Percentiles rank a stretch among this genome's conserved stretches.
These are phyloP conservation scores for Carex sylvatica DNA, from an alignment of 202 grass and related monocot genomes.

Conservation along the genomic window DNA sequence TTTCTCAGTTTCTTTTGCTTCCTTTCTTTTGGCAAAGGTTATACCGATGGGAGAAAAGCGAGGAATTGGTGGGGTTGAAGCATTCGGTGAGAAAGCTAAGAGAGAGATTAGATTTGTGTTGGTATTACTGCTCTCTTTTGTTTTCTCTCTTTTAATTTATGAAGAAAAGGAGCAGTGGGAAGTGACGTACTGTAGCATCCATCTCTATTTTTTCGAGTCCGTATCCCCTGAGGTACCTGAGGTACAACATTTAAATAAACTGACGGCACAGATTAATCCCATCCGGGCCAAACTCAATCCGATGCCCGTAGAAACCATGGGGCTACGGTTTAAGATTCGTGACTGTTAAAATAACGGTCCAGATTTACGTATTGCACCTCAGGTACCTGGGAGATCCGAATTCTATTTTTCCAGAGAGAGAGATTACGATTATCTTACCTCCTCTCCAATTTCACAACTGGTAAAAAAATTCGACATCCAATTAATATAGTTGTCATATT, in stretches of 20 bases:
- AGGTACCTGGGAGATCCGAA: too few species aligned
- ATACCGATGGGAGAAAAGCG: background rate
- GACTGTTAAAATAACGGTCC: too few species aligned
- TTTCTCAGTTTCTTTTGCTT: background rate
- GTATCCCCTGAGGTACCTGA: too few species aligned
- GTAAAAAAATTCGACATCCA: background rate
- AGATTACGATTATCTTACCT: background rate
- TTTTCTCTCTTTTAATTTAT: background rate
- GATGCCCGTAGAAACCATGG: too few species aligned
- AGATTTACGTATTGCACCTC: too few species aligned
- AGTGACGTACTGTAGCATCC: background rate
- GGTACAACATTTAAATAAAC: too few species aligned
- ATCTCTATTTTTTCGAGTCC: background rate
- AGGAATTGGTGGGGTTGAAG: conserved; percentile 6
- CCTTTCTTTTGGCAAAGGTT: conserved; percentile 11
- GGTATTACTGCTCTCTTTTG: background rate
- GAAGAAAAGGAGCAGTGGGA: background rate
- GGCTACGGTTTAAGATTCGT: too few species aligned
- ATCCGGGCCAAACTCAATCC: too few species aligned
- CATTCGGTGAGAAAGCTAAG: conserved; percentile 3
- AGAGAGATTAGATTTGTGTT: conserved; percentile 4
- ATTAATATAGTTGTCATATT: background rate
- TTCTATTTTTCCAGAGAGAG: background rate
- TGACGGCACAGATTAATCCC: too few species aligned
- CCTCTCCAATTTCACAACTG: background rate